Percentiles rank a stretch among this genome's conserved stretches.
These are phyloP conservation scores for Tylopilus subfusipes DNA, from an alignment of 768 basidiomycete genomes.

Conservation along the genomic window DNA sequence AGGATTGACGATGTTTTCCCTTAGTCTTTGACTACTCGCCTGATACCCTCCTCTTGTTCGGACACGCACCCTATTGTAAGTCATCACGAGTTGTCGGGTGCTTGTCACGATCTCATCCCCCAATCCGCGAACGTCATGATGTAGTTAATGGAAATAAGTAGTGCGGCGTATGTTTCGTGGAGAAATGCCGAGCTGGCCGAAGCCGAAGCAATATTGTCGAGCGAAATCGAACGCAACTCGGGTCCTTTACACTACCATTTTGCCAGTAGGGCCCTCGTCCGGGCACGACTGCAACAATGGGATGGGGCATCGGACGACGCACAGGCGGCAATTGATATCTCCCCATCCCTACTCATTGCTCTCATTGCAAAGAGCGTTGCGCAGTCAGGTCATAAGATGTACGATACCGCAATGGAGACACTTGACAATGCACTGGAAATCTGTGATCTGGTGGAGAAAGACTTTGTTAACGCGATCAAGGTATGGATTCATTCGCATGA, in stretches of 20 bases:
- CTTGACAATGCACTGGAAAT: constrained; percentile 2
- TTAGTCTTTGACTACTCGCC: constrained; percentile 8
- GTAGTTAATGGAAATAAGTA: constrained; percentile 15
- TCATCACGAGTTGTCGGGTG: not conserved
- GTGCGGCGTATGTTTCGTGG: constrained; percentile 8
- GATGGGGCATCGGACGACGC: constrained; percentile 12
- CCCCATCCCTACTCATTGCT: not conserved
- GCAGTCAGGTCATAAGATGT: not conserved
- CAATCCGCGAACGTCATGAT: not conserved
- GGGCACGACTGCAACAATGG: constrained; percentile 6
- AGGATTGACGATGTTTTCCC: not conserved
- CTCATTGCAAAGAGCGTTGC: constrained; percentile 7
- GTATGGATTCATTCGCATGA: not conserved
- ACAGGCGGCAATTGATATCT: constrained; percentile 2
- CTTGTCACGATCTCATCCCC: constrained; percentile 1
- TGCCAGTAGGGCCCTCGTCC: constrained; percentile 17
- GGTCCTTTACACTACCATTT: not conserved
- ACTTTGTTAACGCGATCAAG: constrained; percentile 12
- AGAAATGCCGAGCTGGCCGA: not conserved
- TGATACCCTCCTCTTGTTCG: not conserved
- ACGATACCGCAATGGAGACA: not conserved
- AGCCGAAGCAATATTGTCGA: constrained; percentile 14
- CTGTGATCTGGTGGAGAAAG: not conserved
- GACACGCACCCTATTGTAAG: constrained; percentile 5
- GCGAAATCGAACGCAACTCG: constrained; percentile 7